These are phyloP conservation scores for Wickerhamomyces sp. DNA, from an alignment of 1,139 yeast genomes.

Conservation along the genomic window DNA sequence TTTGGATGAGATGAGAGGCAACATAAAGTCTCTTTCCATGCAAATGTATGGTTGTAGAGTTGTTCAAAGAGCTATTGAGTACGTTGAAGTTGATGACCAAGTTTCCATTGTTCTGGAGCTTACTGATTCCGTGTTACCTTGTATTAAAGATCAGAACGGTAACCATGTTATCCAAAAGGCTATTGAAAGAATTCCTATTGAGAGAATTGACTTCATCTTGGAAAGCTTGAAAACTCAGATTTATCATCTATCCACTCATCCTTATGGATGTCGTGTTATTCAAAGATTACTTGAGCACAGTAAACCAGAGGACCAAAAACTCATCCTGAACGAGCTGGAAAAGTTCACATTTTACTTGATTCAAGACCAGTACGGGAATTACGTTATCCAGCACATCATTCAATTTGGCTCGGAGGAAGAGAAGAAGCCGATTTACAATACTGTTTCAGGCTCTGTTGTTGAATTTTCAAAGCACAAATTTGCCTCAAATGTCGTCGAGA, in stretches of 20 bases:
- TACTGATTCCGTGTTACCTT: slow-evolving; percentile 59
- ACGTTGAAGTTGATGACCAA: slow-evolving; percentile 63
- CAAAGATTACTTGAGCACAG: slow-evolving; percentile 84
- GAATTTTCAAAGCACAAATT: slow-evolving; percentile 89
- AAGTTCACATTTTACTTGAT: slow-evolving; percentile 71
- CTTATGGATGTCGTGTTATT: slow-evolving; percentile 95
- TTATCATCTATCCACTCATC: slow-evolving; percentile 87
- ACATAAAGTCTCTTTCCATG: slow-evolving; percentile 67
- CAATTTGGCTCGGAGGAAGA: slow-evolving; percentile 55
- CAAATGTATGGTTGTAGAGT: slow-evolving; percentile 99
- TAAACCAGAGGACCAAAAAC: slow-evolving; percentile 50
- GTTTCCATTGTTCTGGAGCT: slow-evolving; percentile 67
- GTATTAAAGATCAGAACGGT: slow-evolving; percentile 96
- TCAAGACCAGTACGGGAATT: slow-evolving; percentile 96
- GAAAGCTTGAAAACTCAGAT: slow-evolving; percentile 74
- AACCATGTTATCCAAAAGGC: slow-evolving; percentile 97
- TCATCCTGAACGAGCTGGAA: slow-evolving; percentile 66
- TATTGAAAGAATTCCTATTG: slow-evolving; percentile 79
- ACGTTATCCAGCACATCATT: slow-evolving; percentile 91
- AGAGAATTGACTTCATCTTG: slow-evolving; percentile 63
- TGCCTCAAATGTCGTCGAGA: slow-evolving; percentile 96
- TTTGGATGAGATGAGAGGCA: slow-evolving; percentile 72
- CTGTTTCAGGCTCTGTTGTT: slow-evolving; percentile 58
- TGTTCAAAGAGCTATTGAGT: slow-evolving; percentile 89
- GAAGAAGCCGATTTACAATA: slow-evolving; percentile 42